A percentile compares a stretch with the other conserved stretches of the same genome.
phyloP scores from a whole-genome alignment of 768 basidiomycete species.

The Kwoniella heveanensis region DNA sequence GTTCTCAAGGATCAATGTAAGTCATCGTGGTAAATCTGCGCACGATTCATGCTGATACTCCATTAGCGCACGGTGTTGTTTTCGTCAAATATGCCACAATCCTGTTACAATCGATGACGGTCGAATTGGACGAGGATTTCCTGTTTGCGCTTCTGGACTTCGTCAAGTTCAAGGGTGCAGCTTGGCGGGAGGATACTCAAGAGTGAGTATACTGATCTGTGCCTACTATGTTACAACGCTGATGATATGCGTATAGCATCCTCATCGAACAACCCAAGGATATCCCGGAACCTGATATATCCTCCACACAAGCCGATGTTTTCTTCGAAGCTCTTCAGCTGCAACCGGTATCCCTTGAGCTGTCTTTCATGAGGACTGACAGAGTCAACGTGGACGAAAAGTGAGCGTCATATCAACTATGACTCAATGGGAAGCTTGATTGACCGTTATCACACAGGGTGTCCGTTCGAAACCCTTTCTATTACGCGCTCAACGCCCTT shows the following conservation, averaged over 20 bases:
- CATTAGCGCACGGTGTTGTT: conserved; percentile 89
- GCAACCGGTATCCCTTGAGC: conserved; percentile 85
- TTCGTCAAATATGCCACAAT: conserved; percentile 97
- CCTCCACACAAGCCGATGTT: conserved; percentile 67
- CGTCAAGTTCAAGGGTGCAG: conserved; percentile 83
- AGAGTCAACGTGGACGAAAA: conserved; percentile 89
- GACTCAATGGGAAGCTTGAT: neutral
- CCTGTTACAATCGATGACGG: conserved; percentile 86
- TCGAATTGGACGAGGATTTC: conserved; percentile 97
- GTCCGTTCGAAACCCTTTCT: conserved; percentile 75
- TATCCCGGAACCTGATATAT: conserved; percentile 59
- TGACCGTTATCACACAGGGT: conserved; percentile 33
- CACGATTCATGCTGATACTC: conserved; percentile 15
- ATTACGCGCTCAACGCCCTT: conserved; percentile 87
- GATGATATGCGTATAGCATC: conserved; percentile 58
- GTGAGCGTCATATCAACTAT: conserved; percentile 59
- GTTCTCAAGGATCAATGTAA: conserved; percentile 91
- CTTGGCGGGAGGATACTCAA: conserved; percentile 76
- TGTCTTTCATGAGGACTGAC: conserved; percentile 98
- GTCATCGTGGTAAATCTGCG: conserved; percentile 14
- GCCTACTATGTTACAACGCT: neutral
- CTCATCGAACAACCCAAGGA: conserved; percentile 71
- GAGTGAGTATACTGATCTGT: conserved; percentile 63
- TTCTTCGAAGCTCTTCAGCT: conserved; percentile 96
- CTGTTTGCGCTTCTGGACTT: conserved; percentile 89